Conservation (phyloP, 2,329 filamentous ascomycete species). For the Chlorencoelia australis region DNA sequence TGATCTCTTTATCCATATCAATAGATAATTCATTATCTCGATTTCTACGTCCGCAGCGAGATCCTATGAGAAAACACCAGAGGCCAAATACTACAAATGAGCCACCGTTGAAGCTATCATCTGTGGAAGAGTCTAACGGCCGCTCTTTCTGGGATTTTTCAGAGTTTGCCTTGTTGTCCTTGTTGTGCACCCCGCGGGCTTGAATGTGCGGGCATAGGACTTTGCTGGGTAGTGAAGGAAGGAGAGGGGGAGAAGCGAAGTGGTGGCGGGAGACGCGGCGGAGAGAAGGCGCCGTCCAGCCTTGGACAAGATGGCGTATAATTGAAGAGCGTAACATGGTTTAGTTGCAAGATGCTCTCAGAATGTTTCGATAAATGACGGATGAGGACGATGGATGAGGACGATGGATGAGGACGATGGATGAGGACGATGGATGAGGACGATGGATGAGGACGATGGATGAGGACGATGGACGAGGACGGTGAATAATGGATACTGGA, state of each 20-base stretch:
- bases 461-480: too few relatives aligned
- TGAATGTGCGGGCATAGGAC: conserved; percentile 4
- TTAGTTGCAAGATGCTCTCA: conserved; percentile 4
- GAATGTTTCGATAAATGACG: background rate
- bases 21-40: conserved; percentile 1
- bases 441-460: too few relatives aligned
- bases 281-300: conserved; percentile 6
- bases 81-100: conserved; percentile 1
- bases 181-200: conserved; percentile 6
- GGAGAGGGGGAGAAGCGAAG: conserved; percentile 2
- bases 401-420: too few relatives aligned
- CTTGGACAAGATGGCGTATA: conserved; percentile 1
- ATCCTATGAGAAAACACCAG: conserved; percentile 4
- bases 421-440: too few relatives aligned
- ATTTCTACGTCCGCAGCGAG: background rate
- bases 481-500: too few relatives aligned
- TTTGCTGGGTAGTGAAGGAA: conserved; percentile 2
- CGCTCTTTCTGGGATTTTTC: conserved; percentile 4
- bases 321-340: conserved; percentile 7
- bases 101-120: conserved; percentile 3
- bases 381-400: too few relatives aligned
- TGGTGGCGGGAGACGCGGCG: conserved; percentile 3
- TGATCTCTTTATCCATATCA: conserved; percentile 5
- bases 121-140: conserved; percentile 6
- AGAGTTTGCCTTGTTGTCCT: conserved; percentile 6